Evolutionary conservation across 1,139 yeast species (phyloP), one percentile per base, ranked within the genome.

Genomic region (Suhomyces choctaworum): DNA sequence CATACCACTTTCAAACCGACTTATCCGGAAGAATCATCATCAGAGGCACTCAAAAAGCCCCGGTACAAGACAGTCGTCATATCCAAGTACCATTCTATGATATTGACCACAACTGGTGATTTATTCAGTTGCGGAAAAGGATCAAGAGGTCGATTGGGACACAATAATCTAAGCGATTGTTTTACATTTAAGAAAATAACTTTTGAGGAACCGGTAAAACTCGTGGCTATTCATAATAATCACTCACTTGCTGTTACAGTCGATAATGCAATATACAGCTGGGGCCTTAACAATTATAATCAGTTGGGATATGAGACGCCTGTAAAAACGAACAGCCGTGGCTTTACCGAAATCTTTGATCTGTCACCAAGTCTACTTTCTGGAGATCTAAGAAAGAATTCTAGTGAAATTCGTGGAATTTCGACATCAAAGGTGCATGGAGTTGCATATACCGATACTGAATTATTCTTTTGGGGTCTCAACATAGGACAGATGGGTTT

Each of bases 401-500:
- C 39, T 1, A 32, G 51, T 22, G 52, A 53, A 10, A 53, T 79
- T 4, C 56, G 59, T 10, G 88, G 89, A 1, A 65, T 83, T 7
- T 63, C 82, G 0, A 82, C 87, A 9, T 86, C 96, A 2, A 79
- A 75, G 30, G 70, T 82, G 15, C 96, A 87, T 54, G 79, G 94
- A 0, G 70, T 83, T 4, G 86, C 76, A 0, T 83, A 70, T 46
- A 67, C 83, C 0, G 67, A 64, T 19, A 58, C 69, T 22, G 73
- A 70, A 8, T 50, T 88, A 6, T 76, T 66, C 43, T 62, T 80
- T 25, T 88, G 96, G 95, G 97, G 97, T 1, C 62, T 83, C 21
- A 86, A 88, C 53, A 63, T 80, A 20, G 97, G 97, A 0, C 97
- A 90, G 54, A 80, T 90, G 81, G 95, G 95, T 1, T 68, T 78